These are phyloP conservation scores for Pseudoneurospora amorphoporcata DNA, from an alignment of 495 filamentous ascomycete genomes.

Conservation along the genomic window DNA sequence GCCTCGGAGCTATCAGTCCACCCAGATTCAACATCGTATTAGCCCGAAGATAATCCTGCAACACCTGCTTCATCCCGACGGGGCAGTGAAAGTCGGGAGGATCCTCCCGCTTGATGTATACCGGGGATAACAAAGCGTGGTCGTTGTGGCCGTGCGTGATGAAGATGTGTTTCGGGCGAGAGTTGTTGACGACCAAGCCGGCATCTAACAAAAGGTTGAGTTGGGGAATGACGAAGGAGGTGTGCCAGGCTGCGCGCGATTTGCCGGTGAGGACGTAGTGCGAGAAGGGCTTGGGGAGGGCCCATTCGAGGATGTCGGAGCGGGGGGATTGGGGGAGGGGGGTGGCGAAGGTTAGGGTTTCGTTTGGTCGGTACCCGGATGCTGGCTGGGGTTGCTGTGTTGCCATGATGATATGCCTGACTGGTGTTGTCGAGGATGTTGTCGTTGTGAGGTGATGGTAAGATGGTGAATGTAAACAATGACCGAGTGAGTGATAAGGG, in stretches of 20 bases:
- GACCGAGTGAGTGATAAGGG: background rate
- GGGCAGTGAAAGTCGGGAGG: constrained; percentile 28
- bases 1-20: constrained; percentile 10
- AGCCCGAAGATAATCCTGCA: constrained; percentile 20
- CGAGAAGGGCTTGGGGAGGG: constrained; percentile 26
- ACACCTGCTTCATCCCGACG: constrained; percentile 15
- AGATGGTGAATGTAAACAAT: background rate
- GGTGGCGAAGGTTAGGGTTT: constrained; percentile 17
- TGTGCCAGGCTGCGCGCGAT: constrained; percentile 34
- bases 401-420: background rate
- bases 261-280: constrained; percentile 25
- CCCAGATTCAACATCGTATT: constrained; percentile 20
- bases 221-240: constrained; percentile 29
- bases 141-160: constrained; percentile 33
- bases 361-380: background rate
- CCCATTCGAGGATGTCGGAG: constrained; percentile 29
- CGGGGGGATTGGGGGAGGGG: constrained; percentile 25
- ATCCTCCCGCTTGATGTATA: constrained; percentile 21
- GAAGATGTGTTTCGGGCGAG: constrained; percentile 31
- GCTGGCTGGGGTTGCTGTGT: background rate
- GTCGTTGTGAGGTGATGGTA: background rate
- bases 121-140: constrained; percentile 24
- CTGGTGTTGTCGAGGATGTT: background rate
- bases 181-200: constrained; percentile 24
- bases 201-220: constrained; percentile 31